Evolutionary conservation across 331 rosid species (phyloP).

Genomic region (Erythrophleum ivorense): DNA sequence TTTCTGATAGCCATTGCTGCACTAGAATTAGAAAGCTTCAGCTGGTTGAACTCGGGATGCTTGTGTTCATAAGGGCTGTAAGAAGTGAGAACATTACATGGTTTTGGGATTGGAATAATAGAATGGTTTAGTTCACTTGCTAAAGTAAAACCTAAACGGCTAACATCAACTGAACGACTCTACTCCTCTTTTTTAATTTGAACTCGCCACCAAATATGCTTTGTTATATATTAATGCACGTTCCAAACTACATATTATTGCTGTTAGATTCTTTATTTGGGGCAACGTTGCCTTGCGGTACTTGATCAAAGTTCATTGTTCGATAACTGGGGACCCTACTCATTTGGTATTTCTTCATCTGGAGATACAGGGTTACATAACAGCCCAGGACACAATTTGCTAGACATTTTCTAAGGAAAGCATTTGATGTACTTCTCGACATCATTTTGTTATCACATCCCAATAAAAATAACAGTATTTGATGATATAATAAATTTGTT

Average conservation of each 20-base stretch:
- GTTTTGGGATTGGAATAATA: neutral
- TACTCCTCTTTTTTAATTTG: neutral
- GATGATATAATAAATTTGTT: too few species aligned
- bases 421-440: too few species aligned
- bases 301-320: too few species aligned
- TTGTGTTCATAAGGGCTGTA: neutral
- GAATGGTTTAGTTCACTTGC: slow-evolving; percentile 35
- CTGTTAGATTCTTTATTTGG: too few species aligned
- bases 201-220: neutral
- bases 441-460: too few species aligned
- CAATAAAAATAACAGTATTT: too few species aligned
- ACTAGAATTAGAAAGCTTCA: slow-evolving; percentile 12
- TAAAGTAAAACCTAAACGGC: slow-evolving; percentile 24
- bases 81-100: slow-evolving; percentile 9
- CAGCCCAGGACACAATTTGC: neutral
- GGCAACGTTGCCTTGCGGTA: too few species aligned
- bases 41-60: neutral
- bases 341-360: neutral
- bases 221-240: neutral
- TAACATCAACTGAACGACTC: slow-evolving; percentile 26
- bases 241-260: too few species aligned
- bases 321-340: neutral
- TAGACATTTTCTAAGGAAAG: neutral
- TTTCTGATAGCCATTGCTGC: slow-evolving; percentile 35
- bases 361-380: too few species aligned